phyloP scores from a whole-genome alignment of 441 rosid genomes.

The Viola pubescens region DNA sequence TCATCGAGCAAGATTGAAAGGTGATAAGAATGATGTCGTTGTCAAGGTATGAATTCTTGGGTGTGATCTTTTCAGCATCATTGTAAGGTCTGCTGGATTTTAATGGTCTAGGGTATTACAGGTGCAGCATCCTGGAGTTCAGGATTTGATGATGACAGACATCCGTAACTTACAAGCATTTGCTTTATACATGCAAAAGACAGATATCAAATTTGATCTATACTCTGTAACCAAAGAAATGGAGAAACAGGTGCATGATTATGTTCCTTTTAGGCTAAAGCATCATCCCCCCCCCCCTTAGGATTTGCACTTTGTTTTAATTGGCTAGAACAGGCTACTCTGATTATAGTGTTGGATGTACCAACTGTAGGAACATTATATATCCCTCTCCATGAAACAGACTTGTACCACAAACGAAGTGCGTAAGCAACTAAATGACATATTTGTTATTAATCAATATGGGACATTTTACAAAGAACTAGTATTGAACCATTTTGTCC shows the following conservation, averaged over 20 bases:
- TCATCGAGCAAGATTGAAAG: slow-evolving; percentile 78
- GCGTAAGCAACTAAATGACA: too few relatives aligned
- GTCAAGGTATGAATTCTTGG: slow-evolving; percentile 60
- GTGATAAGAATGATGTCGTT: slow-evolving; percentile 58
- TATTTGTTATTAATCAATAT: too few relatives aligned
- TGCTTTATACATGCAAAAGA: slow-evolving; percentile 85
- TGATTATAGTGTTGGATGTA: too few relatives aligned
- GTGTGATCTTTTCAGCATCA: slow-evolving; percentile 14
- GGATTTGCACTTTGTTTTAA: slow-evolving; percentile 2
- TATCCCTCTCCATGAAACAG: too few relatives aligned
- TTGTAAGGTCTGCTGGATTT: slow-evolving; percentile 12
- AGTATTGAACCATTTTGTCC: too few relatives aligned
- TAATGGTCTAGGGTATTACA: slow-evolving; percentile 26
- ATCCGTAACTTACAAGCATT: slow-evolving; percentile 85
- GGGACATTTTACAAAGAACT: too few relatives aligned
- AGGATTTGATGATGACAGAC: slow-evolving; percentile 93
- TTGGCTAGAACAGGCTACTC: too few relatives aligned
- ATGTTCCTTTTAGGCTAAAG: slow-evolving; percentile 1
- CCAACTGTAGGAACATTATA: too few relatives aligned
- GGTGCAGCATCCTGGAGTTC: slow-evolving; percentile 97
- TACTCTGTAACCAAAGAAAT: slow-evolving; percentile 79
- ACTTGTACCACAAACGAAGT: too few relatives aligned
- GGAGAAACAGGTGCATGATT: slow-evolving; percentile 72
- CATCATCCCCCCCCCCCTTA: neutral
- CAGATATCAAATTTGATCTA: slow-evolving; percentile 82